Base-by-base conservation (phyloP, 805 yeast species). In the Candida germanica region DNA sequence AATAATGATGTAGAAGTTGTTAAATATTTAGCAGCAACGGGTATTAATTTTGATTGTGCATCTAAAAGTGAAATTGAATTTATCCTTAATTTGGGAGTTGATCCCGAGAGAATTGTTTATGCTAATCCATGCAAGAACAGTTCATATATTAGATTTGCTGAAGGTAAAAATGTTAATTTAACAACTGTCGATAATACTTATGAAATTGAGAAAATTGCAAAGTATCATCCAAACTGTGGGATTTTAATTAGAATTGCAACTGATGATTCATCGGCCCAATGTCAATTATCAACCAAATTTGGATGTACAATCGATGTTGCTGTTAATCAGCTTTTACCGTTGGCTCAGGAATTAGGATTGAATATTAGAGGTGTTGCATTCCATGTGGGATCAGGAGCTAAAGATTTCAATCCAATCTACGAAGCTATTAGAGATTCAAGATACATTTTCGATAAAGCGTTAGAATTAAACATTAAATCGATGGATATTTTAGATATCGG, bases 91-190 rank as follows among this genome's bases (percentile, higher is more conserved):
- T 53, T 81, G 41, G 91, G 91, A 6, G 77, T 83, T 32, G 64
- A 65, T 43, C 75, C 94, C 6, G 57, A 69, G 9, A 69, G 84
- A 45, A 83, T 91, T 51, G 75, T 93, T 38, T 91, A 87, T 60
- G 97, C 98, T 11, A 87, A 91, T 53, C 96, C 98, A 9, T 86
- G 96, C 62, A 91, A 91, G 63, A 79, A 89, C n/a, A 74, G 78
- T 33, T 83, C 95, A 13, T 87, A 80, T 47, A 66, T 91, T 40
- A 73, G 93, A 47, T 81, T 70, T 54, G 93, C 97, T 2, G 54
- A 66, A n/a, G 58, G 64, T 13, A 48, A 57, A 18, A 64, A 69
- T 10, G 82, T 91, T 38, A 61, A 70, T 42, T 69, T 84, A 59
- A 87, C 95, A 52, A 91, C 97, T 1, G 88, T 87, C 55, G 98